Evolutionary conservation across 2,329 filamentous ascomycete species (phyloP), one percentile per base, ranked within the genome.

Genomic region (Epichloe baconii): DNA sequence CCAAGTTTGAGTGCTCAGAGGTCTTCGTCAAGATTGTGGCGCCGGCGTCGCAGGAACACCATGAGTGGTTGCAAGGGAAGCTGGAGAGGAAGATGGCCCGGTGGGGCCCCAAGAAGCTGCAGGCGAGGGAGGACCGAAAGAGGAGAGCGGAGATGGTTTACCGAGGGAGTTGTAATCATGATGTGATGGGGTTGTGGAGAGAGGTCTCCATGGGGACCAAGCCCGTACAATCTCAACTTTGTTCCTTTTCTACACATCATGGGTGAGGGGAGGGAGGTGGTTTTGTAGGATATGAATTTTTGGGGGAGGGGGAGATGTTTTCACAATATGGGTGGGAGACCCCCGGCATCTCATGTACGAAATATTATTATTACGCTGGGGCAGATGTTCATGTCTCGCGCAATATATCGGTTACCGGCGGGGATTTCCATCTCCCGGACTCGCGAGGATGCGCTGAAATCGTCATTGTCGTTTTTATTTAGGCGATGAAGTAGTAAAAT

Each of bases 1-100:
- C 65, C 50, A 75, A 75, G 61, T 83, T 75, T 63, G 64, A 73
- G 48, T 82, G 79, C 71, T 74, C 72, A 37, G 65, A 68, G 17
- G 61, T 75, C 44, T 83, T 83, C 58, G 70, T 83, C 53, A 74
- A 76, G 63, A 78, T 81, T 66, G 79, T 75, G 59, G 74, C 73
- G 61, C 68, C 73, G 50, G 70, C 77, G 21, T 66, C 71, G 37
- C 54, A 57, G 5, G 71, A 73, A 59, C 75, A 82, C 66, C 66
- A 68, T 54, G 63, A 71, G 50, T 69, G 64, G 56, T 64, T 78
- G 50, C 64, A 64, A 59, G 67, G 63, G 52, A 71, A 71, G 62
- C 54, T 72, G 54, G 73, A 76, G 52, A 68, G 69, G 37, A 69
- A 74, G 53, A 72, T 73, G 67, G 67, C 68, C n/a, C 65, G 73